Evolutionary conservation across 2,329 filamentous ascomycete species (phyloP), one percentile per base, ranked within the genome.

Genomic region (Beauveria varroae): DNA sequence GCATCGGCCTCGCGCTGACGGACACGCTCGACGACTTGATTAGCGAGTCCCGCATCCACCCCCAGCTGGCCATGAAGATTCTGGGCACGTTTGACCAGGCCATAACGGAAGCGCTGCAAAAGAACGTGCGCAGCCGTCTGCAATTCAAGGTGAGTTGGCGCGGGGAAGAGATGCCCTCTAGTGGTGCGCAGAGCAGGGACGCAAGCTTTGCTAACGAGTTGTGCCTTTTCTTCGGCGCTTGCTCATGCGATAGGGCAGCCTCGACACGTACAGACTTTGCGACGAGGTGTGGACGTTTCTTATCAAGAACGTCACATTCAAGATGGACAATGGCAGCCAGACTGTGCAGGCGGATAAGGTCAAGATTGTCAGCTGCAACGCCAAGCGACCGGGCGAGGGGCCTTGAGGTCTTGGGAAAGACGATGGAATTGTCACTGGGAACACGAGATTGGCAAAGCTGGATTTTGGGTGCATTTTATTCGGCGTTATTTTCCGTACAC

Each of bases 261-360:
- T 99, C 65, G 93, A 98, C 74, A 98, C 95, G 18, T 99, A 99
- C 80, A 89, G 95, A 68, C 99, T 99, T 83, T 99, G 95, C 79
- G 95, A 99, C 77, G 95, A 99, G 78, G 95, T 99, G 63, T 99
- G 95, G 95, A 99, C 95, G 1, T 99, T 99, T 75, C 84, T 99
- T 62, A 96, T 99, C 77, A 97, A 97, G 77, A 95, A 98, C 67
- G 93, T 98, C 61, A 92, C 88, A n/a, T 98, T 99, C 80, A 99
- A 99, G 79, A 88, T 98, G 79, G 93, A 98, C 68, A 91, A 89
- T 57, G 82, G 82, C 67, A 85, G 84, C 61, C 84, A 86, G 64
- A 84, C 85, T 1, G 86, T 98, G 16, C 79, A 84, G 43, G 92
- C 93, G 22, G 93, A 97, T 72, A 93, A 92, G 74, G 90, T 99